phyloP scores from a whole-genome alignment of 2,329 filamentous ascomycete species.

The Fusarium sp. region DNA sequence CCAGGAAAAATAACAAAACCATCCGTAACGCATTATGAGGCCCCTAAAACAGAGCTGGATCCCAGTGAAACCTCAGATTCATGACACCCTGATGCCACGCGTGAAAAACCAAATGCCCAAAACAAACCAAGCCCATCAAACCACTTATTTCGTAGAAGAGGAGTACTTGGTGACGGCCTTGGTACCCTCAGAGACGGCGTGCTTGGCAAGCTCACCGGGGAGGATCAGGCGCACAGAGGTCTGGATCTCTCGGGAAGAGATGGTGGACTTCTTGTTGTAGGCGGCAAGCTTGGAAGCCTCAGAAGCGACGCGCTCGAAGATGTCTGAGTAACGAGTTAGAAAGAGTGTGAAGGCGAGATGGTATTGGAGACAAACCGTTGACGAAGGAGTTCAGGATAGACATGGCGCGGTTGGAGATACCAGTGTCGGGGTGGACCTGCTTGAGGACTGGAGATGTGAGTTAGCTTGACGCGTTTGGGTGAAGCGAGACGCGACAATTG shows the following conservation, averaged over 20 bases:
- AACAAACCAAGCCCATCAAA: slow-evolving; percentile 68
- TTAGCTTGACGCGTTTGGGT: slow-evolving; percentile 35
- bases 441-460: slow-evolving; percentile 79
- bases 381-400: slow-evolving; percentile 99
- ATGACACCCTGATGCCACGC: slow-evolving; percentile 70
- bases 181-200: slow-evolving; percentile 98
- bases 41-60: slow-evolving; percentile 52
- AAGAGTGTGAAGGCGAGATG: background rate
- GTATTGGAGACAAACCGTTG: slow-evolving; percentile 76
- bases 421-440: slow-evolving; percentile 99
- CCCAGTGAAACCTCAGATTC: slow-evolving; percentile 62
- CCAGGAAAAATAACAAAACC: slow-evolving; percentile 71
- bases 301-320: slow-evolving; percentile 98
- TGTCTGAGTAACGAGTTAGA: slow-evolving; percentile 68
- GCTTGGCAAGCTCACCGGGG: slow-evolving; percentile 98
- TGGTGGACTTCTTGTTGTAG: slow-evolving; percentile 99
- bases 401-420: slow-evolving; percentile 99
- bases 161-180: slow-evolving; percentile 99
- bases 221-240: slow-evolving; percentile 98
- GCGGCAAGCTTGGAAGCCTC: slow-evolving; percentile 99
- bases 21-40: slow-evolving; percentile 81
- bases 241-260: slow-evolving; percentile 99
- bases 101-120: slow-evolving; percentile 64
- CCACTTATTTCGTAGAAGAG: slow-evolving; percentile 94
- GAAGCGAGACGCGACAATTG: slow-evolving; percentile 8